These are phyloP conservation scores for Malassezia caprae DNA, from an alignment of 1,284 basidiomycete species.

Conservation along the genomic window DNA sequence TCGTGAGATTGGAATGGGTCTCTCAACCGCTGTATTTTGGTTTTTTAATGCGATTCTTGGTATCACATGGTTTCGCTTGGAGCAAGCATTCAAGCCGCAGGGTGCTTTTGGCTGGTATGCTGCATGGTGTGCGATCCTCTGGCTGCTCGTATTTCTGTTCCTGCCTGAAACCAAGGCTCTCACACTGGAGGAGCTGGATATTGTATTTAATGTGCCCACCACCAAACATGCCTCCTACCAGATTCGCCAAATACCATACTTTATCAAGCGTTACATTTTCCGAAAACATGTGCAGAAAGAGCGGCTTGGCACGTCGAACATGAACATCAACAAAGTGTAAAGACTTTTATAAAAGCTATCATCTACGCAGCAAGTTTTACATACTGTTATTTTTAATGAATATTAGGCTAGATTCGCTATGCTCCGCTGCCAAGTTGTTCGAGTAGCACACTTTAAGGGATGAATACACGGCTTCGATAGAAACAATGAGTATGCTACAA, in stretches of 20 bases:
- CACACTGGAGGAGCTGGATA: conserved; percentile 63
- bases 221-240: conserved; percentile 49
- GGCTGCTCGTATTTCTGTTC: conserved; percentile 49
- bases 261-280: conserved; percentile 13
- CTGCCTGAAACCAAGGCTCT: conserved; percentile 71
- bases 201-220: conserved; percentile 63
- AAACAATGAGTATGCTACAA: not conserved
- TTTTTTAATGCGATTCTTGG: conserved; percentile 34
- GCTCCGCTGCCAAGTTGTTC: too few species aligned
- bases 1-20: conserved; percentile 62
- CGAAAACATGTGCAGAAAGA: conserved; percentile 1
- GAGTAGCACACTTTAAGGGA: too few species aligned
- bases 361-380: too few species aligned
- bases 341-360: too few species aligned
- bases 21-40: conserved; percentile 24
- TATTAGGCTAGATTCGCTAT: too few species aligned
- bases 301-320: too few species aligned
- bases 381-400: too few species aligned
- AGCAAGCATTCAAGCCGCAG: conserved; percentile 24
- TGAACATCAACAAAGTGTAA: too few species aligned
- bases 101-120: conserved; percentile 40
- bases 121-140: conserved; percentile 28
- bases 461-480: too few species aligned
- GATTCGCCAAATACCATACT: conserved; percentile 15
- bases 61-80: conserved; percentile 39